Conservation (phyloP, 768 basidiomycete genomes). For the Cystobasidium onofrii region DNA sequence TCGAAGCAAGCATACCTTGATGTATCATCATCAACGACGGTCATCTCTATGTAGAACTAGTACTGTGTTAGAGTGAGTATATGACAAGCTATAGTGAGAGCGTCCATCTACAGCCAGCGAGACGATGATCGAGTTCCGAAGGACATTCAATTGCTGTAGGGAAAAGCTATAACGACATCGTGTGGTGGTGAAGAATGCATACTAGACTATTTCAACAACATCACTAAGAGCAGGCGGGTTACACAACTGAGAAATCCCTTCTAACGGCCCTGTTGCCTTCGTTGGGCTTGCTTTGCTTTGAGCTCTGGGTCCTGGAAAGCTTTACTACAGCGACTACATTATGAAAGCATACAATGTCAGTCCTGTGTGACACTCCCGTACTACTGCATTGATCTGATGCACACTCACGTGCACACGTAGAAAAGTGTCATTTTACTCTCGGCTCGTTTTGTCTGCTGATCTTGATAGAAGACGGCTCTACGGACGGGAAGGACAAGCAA, state of each 20-base stretch:
- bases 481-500: slow-evolving; percentile 5
- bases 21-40: slow-evolving; percentile 22
- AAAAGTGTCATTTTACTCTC: slow-evolving; percentile 71
- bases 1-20: slow-evolving; percentile 6
- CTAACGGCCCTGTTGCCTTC: background rate
- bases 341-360: too few species aligned
- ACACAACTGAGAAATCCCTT: background rate
- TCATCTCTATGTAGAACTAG: too few species aligned
- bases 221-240: background rate
- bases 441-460: slow-evolving; percentile 82
- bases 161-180: too few species aligned
- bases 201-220: background rate
- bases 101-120: too few species aligned
- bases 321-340: slow-evolving; percentile 26
- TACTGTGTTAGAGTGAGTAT: too few species aligned
- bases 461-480: slow-evolving; percentile 89
- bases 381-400: too few species aligned
- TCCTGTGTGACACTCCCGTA: too few species aligned
- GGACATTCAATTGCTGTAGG: too few species aligned
- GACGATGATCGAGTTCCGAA: background rate
- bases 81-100: too few species aligned
- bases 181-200: background rate
- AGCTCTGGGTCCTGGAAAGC: slow-evolving; percentile 28
- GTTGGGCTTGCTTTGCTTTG: slow-evolving; percentile 15
- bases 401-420: slow-evolving; percentile 30